Evolutionary conservation across 1,139 yeast genomes (phyloP).

Genomic region (Taphrina confusa): DNA sequence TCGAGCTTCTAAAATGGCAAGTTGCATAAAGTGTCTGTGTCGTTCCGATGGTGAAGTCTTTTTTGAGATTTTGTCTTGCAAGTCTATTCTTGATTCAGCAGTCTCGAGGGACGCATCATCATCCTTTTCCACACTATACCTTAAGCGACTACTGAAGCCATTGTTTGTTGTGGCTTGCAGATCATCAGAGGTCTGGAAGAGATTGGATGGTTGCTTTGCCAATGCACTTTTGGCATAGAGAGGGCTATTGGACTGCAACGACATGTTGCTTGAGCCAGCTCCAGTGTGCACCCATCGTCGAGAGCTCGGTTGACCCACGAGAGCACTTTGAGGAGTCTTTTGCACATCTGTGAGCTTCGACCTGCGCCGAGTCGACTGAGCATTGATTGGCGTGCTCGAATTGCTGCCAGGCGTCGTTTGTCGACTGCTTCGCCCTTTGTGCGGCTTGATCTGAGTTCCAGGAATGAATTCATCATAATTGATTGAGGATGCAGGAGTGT

Average conservation of each 20-base stretch:
- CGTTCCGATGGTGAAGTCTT: not conserved
- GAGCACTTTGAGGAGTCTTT: not conserved
- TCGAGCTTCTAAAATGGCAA: constrained; percentile 74
- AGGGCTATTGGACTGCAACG: not conserved
- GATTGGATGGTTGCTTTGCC: not conserved
- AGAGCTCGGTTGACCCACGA: not conserved
- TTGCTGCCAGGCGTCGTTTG: constrained; percentile 1
- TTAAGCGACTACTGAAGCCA: constrained; percentile 6
- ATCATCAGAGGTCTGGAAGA: constrained; percentile 11
- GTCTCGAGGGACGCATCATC: too few species aligned
- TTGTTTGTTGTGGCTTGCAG: constrained; percentile 14
- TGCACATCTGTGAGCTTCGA: not conserved
- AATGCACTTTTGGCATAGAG: not conserved
- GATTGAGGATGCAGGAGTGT: constrained; percentile 26
- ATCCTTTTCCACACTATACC: not conserved
- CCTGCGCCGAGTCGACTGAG: not conserved
- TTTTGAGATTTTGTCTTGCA: not conserved
- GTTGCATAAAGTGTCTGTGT: constrained; percentile 51
- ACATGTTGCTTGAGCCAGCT: not conserved
- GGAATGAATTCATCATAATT: constrained; percentile 29
- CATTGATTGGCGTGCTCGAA: constrained; percentile 1
- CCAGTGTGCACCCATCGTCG: not conserved
- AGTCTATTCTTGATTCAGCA: too few species aligned
- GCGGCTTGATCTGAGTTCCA: constrained; percentile 17
- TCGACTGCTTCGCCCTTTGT: not conserved